Evolutionary conservation across 2,329 filamentous ascomycete species (phyloP), one percentile per base, ranked within the genome.

Genomic region (Colletotrichum brevisporum): DNA sequence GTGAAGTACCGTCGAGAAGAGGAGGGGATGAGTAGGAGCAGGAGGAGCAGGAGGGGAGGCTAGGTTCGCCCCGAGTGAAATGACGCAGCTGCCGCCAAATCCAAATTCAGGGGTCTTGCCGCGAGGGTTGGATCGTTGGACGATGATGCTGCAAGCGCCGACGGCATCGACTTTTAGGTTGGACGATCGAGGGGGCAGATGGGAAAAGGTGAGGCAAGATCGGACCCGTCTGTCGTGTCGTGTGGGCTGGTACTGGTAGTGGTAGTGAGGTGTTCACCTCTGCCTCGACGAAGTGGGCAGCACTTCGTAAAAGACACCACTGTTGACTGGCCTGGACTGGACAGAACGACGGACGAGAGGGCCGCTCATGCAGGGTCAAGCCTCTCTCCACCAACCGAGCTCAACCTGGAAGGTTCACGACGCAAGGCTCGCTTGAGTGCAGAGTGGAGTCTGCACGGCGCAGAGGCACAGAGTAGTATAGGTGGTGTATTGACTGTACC

Each of bases 111-210:
- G 65, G 61, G 61, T 54, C 54, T 54, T 65, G 65, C 54, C 61
- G 54, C 54, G 18, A 31, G 56, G 27, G 62, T 26, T 36, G 36
- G 26, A 51, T 39, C 62, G 67, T 66, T 55, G 45, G 63, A 55
- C 45, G 67, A 60, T 61, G 66, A 66, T 62, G 62, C 51, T 52
- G 45, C 55, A 47, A 52, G 47, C 43, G 45, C 55, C 51, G 50
- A 56, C 55, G 45, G 45, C 62, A 66, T 69, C 51, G 66, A 69
- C 16, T 60, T 64, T 69, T 69, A 56, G 62, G 43, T 56, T 61
- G 27, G 39, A 56, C 12, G 61, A 69, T 69, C 66, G 66, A 36
- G 31, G 55, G 41, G 5, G 16, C 18, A 21, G 36, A 66, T 55
- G 54, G 50, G 24, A 66, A 65, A 55, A 24, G 51, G 6, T 15